phyloP scores from a whole-genome alignment of 306 rosid genomes.

The Mimosa bimucronata region DNA sequence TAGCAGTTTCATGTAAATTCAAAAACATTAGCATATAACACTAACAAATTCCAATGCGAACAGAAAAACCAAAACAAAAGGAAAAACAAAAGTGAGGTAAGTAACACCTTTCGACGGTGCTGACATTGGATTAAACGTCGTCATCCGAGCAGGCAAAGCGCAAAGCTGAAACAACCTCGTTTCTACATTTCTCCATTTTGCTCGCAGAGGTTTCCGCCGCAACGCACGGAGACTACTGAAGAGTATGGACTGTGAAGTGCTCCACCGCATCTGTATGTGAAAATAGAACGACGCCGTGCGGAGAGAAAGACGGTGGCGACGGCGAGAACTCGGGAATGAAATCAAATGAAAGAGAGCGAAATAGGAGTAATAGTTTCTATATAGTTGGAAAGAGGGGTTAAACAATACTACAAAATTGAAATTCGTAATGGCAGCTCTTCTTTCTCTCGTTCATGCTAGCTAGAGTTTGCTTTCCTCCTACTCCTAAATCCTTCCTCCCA shows the following conservation, averaged over 20 bases:
- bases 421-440: neutral
- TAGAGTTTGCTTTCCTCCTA: too few species aligned
- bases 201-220: neutral
- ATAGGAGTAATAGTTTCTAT: neutral
- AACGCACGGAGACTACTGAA: neutral
- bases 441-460: neutral
- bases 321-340: neutral
- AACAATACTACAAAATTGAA: neutral
- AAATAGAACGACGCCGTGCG: neutral
- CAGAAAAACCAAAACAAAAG: neutral
- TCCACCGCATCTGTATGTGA: neutral
- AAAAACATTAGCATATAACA: neutral
- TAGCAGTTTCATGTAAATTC: constrained; percentile 8
- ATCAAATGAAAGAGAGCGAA: neutral
- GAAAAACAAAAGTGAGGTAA: neutral
- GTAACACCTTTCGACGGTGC: constrained; percentile 79
- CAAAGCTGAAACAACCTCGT: constrained; percentile 74
- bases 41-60: neutral
- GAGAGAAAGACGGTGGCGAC: too few species aligned
- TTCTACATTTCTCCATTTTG: constrained; percentile 53
- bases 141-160: constrained; percentile 86
- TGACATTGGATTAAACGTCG: constrained; percentile 57
- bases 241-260: neutral
- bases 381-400: neutral
- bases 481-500: too few species aligned